Conservation (phyloP, 2,329 filamentous ascomycete genomes). For the Neurospora sp. region DNA sequence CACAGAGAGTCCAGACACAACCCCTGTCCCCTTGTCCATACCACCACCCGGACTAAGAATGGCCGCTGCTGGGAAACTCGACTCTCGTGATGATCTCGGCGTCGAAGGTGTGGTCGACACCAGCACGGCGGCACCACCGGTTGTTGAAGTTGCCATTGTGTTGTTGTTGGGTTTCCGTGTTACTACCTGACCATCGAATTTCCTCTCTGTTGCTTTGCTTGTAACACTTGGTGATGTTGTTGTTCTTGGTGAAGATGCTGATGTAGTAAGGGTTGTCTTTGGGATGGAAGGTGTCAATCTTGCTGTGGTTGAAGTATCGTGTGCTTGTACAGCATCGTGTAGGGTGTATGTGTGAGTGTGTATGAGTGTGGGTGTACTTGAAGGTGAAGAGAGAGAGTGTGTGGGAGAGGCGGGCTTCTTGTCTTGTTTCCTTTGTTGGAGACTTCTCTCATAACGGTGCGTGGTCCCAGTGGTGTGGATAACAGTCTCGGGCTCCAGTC, state of each 20-base stretch:
- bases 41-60: slow-evolving; percentile 1
- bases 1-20: not conserved
- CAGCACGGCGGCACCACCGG: slow-evolving; percentile 12
- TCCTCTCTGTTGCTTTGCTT: not conserved
- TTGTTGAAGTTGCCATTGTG: slow-evolving; percentile 15
- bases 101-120: slow-evolving; percentile 9
- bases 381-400: not conserved
- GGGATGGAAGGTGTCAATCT: not conserved
- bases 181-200: slow-evolving; percentile 14
- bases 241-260: not conserved
- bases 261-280: not conserved
- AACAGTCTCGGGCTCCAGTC: not conserved
- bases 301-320: not conserved
- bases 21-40: slow-evolving; percentile 12
- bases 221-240: not conserved
- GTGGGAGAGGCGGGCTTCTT: not conserved
- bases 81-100: slow-evolving; percentile 1
- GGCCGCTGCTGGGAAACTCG: not conserved
- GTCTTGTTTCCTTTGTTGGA: not conserved
- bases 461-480: not conserved
- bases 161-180: not conserved
- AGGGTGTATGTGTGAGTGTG: slow-evolving; percentile 13
- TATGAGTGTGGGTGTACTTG: not conserved
- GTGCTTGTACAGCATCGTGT: slow-evolving; percentile 3
- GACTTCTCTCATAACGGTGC: not conserved